These are phyloP conservation scores for Lepidium aucheri DNA, from an alignment of 345 rosid species.

Conservation along the genomic window DNA sequence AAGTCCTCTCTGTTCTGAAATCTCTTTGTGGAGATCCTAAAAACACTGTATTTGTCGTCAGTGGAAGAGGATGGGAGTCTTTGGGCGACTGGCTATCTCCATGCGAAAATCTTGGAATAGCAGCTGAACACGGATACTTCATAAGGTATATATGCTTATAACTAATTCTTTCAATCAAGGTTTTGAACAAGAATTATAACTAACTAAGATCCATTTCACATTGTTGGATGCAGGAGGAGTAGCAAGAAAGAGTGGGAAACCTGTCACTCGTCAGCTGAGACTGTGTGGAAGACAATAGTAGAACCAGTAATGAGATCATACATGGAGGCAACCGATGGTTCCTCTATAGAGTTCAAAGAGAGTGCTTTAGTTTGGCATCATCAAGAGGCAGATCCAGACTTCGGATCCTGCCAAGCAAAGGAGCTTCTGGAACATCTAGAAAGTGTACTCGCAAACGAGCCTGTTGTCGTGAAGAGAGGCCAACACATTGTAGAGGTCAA, in stretches of 20 bases:
- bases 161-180: neutral
- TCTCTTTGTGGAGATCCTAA: slow-evolving; percentile 54
- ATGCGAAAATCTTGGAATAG: slow-evolving; percentile 68
- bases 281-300: slow-evolving; percentile 69
- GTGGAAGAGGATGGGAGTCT: slow-evolving; percentile 62
- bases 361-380: slow-evolving; percentile 92
- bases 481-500: slow-evolving; percentile 89
- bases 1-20: slow-evolving; percentile 48
- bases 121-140: slow-evolving; percentile 83
- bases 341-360: slow-evolving; percentile 68
- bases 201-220: neutral
- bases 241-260: slow-evolving; percentile 60
- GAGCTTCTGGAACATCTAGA: slow-evolving; percentile 82
- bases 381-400: slow-evolving; percentile 92
- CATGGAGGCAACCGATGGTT: slow-evolving; percentile 84
- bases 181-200: neutral
- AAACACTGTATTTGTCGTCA: slow-evolving; percentile 64
- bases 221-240: slow-evolving; percentile 42
- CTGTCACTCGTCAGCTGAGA: slow-evolving; percentile 43
- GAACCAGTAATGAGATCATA: slow-evolving; percentile 80
- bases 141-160: slow-evolving; percentile 34
- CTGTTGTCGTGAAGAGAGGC: slow-evolving; percentile 78
- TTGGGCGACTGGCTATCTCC: slow-evolving; percentile 61
- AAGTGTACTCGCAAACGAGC: slow-evolving; percentile 76
- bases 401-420: slow-evolving; percentile 88